Base-by-base conservation (phyloP, 768 basidiomycete genomes). In the Calocybe indica region DNA sequence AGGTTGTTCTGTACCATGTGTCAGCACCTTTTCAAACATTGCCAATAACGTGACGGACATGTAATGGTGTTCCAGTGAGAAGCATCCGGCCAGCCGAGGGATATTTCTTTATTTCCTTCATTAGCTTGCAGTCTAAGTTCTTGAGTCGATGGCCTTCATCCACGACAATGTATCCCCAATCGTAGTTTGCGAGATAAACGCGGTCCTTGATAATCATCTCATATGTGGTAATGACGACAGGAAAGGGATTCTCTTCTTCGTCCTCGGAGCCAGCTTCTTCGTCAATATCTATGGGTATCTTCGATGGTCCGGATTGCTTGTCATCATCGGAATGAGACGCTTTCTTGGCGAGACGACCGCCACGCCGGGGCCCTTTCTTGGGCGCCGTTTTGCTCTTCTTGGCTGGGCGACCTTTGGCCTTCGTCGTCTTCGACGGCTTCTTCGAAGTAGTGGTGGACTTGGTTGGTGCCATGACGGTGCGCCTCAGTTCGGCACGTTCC, bases 91-190 rank as follows among this genome's bases (percentile, higher is more conserved):
- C 90, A 0, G 87, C 91, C 46, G 83, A 83, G 1, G 72, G 69
- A 60, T 92, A 93, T 57, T 82, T 80, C 69, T 93, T 94, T 55
- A 99, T 86, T 63, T 95, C 92, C 49, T 76, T 75, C 66, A 97
- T 89, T 11, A 97, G 78, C 69, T 80, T 85, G 65, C 92, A 92
- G 58, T 97, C 80, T 49, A 95, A 72, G 58, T 99, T 99, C 72
- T 98, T 98, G 61, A 99, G 64, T 15, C 95, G 74, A 65, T 99
- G 96, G 0, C 95, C 92, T 66, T 95, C 92, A 61, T 94, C 92
- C 2, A 99, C 95, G 50, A 98, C 90, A 61, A 98, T 91, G 61
- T 94, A 96, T 22, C 88, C 83, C 86, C 87, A 91, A 37, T 78
- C 67, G 61, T 88, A 88, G 49, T 75, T 75, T 1, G 65, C 54